Base-by-base conservation (phyloP, 139 green algal genomes). In the Closterium sp. region DNA sequence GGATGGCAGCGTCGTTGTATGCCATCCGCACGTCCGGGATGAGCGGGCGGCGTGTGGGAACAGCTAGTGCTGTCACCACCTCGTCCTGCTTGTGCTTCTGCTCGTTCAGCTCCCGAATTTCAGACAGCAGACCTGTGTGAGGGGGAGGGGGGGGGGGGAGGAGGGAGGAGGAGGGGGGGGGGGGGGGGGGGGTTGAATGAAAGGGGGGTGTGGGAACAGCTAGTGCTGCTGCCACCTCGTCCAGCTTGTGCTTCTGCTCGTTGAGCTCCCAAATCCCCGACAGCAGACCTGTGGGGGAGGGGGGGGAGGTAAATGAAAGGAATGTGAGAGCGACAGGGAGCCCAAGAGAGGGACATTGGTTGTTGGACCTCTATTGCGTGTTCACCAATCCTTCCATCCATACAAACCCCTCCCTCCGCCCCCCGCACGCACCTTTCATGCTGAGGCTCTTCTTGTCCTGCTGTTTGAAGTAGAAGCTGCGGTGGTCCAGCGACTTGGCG, bases 401-500 rank as follows among this genome's bases (percentile, higher is more conserved):
- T n/a, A n/a, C n/a, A n/a, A n/a, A n/a, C n/a, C n/a, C n/a, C n/a
- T n/a, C n/a, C n/a, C n/a, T n/a, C n/a, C n/a, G n/a, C n/a, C 34
- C 34, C 34, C 27, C 27, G 27, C n/a, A 87, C 27, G 84, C n/a
- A 92, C 92, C 84, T 92, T 92, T 87, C 27, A 87, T 31, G 84
- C 27, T n/a, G 84, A 99, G 96, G 87, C 95, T 96, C 95, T 98
- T 98, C 96, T 99, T 99, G 92, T 99, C 98, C 27, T 94, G 95
- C 95, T 99, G 98, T 96, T 99, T 99, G 96, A 99, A 99, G 96
- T 99, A 99, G 96, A 99, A 99, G 93, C 94, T 97, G 91, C 97
- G 97, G 95, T 99, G 98, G 96, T 99, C 98, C 88, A 99, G 97
- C 10, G 95, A 97, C 95, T 99, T 99, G 95, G 98, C 96, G 95